Evolutionary conservation across 169 alveolate species (phyloP), one percentile per base, ranked within the genome.

Genomic region (Plasmodium adleri): DNA sequence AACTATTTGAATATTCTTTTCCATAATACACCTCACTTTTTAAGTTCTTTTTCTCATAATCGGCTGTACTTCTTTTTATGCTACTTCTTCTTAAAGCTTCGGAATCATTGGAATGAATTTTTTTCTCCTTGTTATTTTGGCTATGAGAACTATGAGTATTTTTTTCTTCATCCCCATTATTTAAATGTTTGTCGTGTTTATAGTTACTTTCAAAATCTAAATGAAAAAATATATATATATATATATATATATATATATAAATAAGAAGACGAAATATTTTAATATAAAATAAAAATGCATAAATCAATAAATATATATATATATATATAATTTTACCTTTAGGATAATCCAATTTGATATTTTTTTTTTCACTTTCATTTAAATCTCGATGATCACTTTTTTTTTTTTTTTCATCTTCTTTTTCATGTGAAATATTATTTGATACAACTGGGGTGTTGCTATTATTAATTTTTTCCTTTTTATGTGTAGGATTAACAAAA

Each of bases 1-100:
- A 62, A 62, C 87, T 58, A 4, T 58, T 73, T 49, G 72, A 73
- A 32, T 73, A 39, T 26, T 73, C 60, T 10, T 43, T 13, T 24
- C 72, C 26, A 13, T 28, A 20, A 9, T 58, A 9, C 24, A 12
- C 59, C 10, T 73, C 68, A 1, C 28, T 63, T 20, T 73, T 73
- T 47, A 62, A 17, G 56, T 52, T 72, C 17, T 17, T 72, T 56
- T 20, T 73, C 6, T 73, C 72, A 56, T 28, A 24, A 58, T 39
- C 54, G 15, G 15, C 87, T 7, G 72, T 12, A 43, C 49, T 39
- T 26, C 43, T 73, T 58, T 39, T 73, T 4, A n/a, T 45, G 28
- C 22, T 20, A 59, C 68, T 15, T 59, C 28, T 20, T 17, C 22
- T 59, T 17, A 59, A 17, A 59, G 20, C 28, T 20, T 59, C 68